Evolutionary conservation across 2,329 filamentous ascomycete genomes (phyloP), one percentile per base, ranked within the genome.

Genomic region (Colletotrichum spaethianum): DNA sequence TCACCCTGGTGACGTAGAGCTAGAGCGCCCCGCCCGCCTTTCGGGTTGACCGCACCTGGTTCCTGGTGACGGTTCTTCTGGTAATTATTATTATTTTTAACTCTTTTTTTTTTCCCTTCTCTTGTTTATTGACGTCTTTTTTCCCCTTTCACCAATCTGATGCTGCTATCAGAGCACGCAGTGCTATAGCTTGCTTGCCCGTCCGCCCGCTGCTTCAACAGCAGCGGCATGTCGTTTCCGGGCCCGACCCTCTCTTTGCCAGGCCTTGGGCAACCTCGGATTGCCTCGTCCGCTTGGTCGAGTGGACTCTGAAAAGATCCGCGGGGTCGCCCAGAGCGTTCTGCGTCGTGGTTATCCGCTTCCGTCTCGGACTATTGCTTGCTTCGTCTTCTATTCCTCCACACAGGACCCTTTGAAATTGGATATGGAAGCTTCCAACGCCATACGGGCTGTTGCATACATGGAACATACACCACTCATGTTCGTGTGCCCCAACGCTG

Each of bases 1-100:
- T 52, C 57, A 60, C 59, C 64, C 64, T 38, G 44, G 64, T 72
- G 69, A 72, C 64, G 69, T 72, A 72, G 36, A 69, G 64, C 52
- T 63, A 63, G 50, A 63, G 23, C 20, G 59, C 44, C 64, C 64
- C 64, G 42, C 50, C 57, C 44, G n/a, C n/a, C 46, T 68, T 53
- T 72, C 64, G 69, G 69, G 33, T 53, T 52, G 55, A 48, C 59
- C 57, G 69, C 48, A 62, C 40, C 31, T 56, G 50, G 56, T 57
- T 38, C 62, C 44, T 57, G 61, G 61, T 46, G n/a, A 55, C 23
- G 16, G 26, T 53, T 9, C 36, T 44, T 28, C 4, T 4, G 23
- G 5, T 36, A 2, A 36, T 36, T 36, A 9, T 8, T 11, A 9
- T 7, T 53, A 38, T 59, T 42, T 63, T 40, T n/a, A n/a, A 9